A percentile compares a stretch with the other conserved stretches of the same genome.
Conservation (phyloP, 139 green algal species). For the Trebouxia sp. region DNA sequence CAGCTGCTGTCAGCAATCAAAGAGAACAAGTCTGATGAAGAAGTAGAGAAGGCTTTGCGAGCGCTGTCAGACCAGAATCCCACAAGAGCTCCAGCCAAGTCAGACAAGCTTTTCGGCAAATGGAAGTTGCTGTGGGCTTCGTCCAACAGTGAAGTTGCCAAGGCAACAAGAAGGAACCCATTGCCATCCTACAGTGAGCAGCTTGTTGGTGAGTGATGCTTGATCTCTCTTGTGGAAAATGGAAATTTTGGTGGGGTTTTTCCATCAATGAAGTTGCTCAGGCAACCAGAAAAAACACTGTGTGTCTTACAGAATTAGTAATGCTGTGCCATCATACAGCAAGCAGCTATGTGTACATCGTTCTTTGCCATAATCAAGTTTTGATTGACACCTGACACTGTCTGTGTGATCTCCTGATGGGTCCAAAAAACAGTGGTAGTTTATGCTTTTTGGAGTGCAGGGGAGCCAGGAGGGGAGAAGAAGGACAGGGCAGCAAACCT, state of each 20-base stretch:
- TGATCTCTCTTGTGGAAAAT: background rate
- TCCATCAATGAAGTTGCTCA: background rate
- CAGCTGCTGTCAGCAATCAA: constrained; percentile 22
- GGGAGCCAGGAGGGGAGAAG: constrained; percentile 25
- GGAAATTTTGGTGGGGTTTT: background rate
- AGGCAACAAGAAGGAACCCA: constrained; percentile 24
- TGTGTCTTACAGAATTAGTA: no score
- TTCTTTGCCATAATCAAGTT: no score
- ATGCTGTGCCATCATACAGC: no score
- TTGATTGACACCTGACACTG: no score
- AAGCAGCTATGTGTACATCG: no score
- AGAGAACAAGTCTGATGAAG: constrained; percentile 28
- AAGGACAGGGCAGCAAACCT: constrained; percentile 31
- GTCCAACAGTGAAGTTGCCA: constrained; percentile 27
- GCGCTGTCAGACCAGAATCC: constrained; percentile 27
- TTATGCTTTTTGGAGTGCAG: constrained; percentile 17
- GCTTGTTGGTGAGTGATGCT: background rate
- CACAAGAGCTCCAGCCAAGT: constrained; percentile 18
- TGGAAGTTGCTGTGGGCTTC: constrained; percentile 43
- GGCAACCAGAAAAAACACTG: no score
- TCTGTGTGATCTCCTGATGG: no score
- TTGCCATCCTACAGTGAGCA: constrained; percentile 31
- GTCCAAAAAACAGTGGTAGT: no score
- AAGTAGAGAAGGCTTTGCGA: constrained; percentile 19
- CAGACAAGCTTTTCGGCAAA: constrained; percentile 23